These are phyloP conservation scores for Hysterangium stoloniferum DNA, from an alignment of 768 basidiomycete species.

Conservation along the genomic window DNA sequence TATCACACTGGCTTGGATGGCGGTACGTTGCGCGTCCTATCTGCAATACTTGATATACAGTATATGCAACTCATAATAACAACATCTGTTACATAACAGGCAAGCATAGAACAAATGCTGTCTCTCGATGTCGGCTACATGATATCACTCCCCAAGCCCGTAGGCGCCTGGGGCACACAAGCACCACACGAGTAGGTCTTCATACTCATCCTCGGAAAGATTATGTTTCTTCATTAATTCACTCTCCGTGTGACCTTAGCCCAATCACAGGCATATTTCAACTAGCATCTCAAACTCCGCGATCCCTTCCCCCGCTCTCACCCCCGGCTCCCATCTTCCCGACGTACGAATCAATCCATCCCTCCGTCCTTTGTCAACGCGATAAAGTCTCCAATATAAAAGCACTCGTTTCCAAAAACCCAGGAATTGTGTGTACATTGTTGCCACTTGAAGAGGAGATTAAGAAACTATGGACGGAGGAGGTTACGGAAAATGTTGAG, in stretches of 20 bases:
- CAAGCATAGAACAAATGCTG: slow-evolving; percentile 47
- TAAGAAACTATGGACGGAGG: slow-evolving; percentile 19
- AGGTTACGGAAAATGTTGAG: no score
- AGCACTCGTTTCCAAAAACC: slow-evolving; percentile 22
- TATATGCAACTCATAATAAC: no score
- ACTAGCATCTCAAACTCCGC: slow-evolving; percentile 12
- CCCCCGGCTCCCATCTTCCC: slow-evolving; percentile 28
- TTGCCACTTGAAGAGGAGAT: slow-evolving; percentile 45
- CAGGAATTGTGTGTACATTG: slow-evolving; percentile 36
- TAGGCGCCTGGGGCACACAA: slow-evolving; percentile 52
- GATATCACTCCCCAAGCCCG: slow-evolving; percentile 39
- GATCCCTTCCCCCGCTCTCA: slow-evolving; percentile 45
- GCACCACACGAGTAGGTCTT: slow-evolving; percentile 51
- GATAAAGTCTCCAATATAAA: slow-evolving; percentile 29
- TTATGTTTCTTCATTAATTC: neutral
- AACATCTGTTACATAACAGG: slow-evolving; percentile 26
- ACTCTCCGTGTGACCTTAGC: no score
- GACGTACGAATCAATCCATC: slow-evolving; percentile 57
- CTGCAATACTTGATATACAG: no score
- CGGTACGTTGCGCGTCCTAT: slow-evolving; percentile 30
- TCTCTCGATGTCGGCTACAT: slow-evolving; percentile 51
- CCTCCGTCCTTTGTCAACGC: slow-evolving; percentile 46
- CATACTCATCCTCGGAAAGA: neutral
- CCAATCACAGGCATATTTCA: slow-evolving; percentile 48
- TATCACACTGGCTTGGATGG: slow-evolving; percentile 56